These are phyloP conservation scores for Penicillium sp. DNA, from an alignment of 2,329 filamentous ascomycete species.

Conservation along the genomic window DNA sequence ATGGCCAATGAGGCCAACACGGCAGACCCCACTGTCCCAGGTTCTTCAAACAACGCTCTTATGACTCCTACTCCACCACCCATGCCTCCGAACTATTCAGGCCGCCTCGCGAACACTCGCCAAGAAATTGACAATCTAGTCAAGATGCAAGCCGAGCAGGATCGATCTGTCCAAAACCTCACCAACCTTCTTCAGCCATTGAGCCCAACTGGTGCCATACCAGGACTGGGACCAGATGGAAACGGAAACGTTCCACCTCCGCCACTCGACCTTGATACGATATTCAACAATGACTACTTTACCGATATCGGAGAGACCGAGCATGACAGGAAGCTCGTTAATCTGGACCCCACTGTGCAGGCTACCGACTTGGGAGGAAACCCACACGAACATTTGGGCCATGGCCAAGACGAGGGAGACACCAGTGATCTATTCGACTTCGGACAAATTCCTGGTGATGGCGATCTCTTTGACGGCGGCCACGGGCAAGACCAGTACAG, in stretches of 20 bases:
- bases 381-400: conserved; percentile 17
- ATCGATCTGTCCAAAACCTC: conserved; percentile 72
- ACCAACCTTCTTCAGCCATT: conserved; percentile 74
- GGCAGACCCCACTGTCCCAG: conserved; percentile 38
- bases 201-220: conserved; percentile 76
- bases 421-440: conserved; percentile 46
- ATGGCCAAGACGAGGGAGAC: conserved; percentile 27
- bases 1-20: conserved; percentile 49
- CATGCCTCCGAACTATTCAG: conserved; percentile 51
- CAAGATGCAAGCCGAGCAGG: conserved; percentile 76
- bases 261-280: conserved; percentile 57
- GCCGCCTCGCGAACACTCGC: conserved; percentile 63
- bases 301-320: conserved; percentile 41
- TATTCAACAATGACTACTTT: conserved; percentile 60
- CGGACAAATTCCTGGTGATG: conserved; percentile 36
- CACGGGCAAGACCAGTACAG: conserved; percentile 30
- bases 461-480: conserved; percentile 34
- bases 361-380: conserved; percentile 16
- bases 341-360: conserved; percentile 21
- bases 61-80: conserved; percentile 56
- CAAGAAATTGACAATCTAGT: conserved; percentile 77
- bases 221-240: conserved; percentile 58
- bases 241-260: conserved; percentile 43
- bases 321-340: conserved; percentile 25
- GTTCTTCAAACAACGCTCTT: conserved; percentile 56